Evolutionary conservation across 2,329 filamentous ascomycete genomes (phyloP).

Genomic region (Metarhizium guizhouense): DNA sequence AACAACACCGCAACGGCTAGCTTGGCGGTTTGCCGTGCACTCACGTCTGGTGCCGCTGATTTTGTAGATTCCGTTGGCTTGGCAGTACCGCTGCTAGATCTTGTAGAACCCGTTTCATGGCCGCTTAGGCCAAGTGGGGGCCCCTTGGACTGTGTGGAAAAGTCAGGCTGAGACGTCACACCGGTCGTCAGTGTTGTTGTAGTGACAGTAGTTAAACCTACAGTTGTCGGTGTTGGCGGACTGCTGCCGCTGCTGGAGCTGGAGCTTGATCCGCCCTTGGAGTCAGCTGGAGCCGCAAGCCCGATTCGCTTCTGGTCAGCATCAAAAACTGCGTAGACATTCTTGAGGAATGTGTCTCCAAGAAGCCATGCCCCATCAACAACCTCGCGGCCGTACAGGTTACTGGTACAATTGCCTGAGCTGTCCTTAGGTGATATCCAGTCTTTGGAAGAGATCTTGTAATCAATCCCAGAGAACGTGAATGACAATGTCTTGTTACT

Average conservation of each 20-base stretch:
- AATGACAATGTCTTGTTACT: constrained; percentile 53
- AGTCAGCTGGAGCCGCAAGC: constrained; percentile 8
- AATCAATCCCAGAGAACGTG: constrained; percentile 58
- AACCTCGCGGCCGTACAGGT: constrained; percentile 64
- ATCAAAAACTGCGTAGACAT: constrained; percentile 82
- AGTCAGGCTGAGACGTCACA: background rate
- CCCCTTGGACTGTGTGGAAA: background rate
- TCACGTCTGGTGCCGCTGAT: constrained; percentile 5
- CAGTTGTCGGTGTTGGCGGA: background rate
- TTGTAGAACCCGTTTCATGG: constrained; percentile 10
- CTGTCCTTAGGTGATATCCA: constrained; percentile 48
- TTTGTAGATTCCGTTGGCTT: constrained; percentile 6
- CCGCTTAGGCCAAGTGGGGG: constrained; percentile 12
- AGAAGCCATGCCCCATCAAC: constrained; percentile 66
- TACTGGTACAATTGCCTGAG: constrained; percentile 53
- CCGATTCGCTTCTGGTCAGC: constrained; percentile 56
- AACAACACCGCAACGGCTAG: constrained; percentile 1
- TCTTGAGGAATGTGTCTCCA: constrained; percentile 80
- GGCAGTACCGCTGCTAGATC: background rate
- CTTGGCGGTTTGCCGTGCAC: background rate
- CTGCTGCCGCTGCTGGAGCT: background rate
- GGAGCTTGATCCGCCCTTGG: background rate
- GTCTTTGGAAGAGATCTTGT: constrained; percentile 59
- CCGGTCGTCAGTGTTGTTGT: constrained; percentile 1
- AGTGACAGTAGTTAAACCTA: constrained; percentile 1